Percentiles rank a stretch among this genome's conserved stretches.
phyloP scores from a whole-genome alignment of 2,329 filamentous ascomycete species.

The Verticillium longisporum region DNA sequence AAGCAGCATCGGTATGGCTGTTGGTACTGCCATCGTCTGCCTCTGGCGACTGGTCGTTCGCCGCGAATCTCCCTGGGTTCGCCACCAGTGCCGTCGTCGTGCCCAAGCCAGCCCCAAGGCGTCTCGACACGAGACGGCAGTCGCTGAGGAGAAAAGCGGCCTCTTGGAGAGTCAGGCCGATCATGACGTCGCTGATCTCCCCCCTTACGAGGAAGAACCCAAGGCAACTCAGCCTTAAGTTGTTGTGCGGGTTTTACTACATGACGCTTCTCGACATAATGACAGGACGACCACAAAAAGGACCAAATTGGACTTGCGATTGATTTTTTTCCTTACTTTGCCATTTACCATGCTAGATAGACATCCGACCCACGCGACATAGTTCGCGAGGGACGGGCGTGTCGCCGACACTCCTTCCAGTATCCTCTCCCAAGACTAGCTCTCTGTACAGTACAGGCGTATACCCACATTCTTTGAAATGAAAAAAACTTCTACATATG shows the following conservation, averaged over 20 bases:
- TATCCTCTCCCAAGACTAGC: not conserved
- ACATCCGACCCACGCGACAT: not conserved
- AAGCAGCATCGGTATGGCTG: constrained; percentile 53
- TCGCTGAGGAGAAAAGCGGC: constrained; percentile 41
- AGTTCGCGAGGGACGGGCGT: not conserved
- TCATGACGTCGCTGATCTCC: constrained; percentile 19
- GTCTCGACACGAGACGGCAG: constrained; percentile 24
- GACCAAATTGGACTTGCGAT: not conserved
- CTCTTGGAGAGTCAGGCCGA: constrained; percentile 32
- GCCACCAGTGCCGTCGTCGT: constrained; percentile 22
- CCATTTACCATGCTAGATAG: not conserved
- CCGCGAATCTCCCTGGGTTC: constrained; percentile 24
- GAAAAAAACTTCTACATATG: not conserved
- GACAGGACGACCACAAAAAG: not conserved
- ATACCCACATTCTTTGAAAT: constrained; percentile 6
- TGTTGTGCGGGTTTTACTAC: not conserved
- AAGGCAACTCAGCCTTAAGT: constrained; percentile 5
- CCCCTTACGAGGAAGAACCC: constrained; percentile 16
- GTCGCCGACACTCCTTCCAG: not conserved
- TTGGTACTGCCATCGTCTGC: constrained; percentile 55
- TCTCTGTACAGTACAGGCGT: not conserved
- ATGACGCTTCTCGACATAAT: not conserved
- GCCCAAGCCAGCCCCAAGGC: constrained; percentile 24
- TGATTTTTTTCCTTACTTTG: not conserved
- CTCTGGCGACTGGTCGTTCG: constrained; percentile 48